Base-by-base conservation (phyloP, 148 eudicot species). In the Pharnaceum exiguum region DNA sequence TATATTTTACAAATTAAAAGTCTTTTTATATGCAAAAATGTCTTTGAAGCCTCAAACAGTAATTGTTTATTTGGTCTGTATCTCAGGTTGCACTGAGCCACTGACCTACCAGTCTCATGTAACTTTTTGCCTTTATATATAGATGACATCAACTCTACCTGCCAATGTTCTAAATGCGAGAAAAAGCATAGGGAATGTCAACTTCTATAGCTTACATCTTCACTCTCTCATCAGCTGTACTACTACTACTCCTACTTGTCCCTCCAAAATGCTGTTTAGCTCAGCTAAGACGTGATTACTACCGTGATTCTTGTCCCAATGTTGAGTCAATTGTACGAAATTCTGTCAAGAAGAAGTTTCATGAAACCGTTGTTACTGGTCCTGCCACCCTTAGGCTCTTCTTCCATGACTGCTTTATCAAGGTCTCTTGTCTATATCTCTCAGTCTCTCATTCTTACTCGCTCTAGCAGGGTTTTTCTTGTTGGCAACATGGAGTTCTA, bases 331-430 rank as follows among this genome's bases (percentile, higher is more conserved):
- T 88, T 6, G 96, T 88, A 38, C 77, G 74, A 1, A 49, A 71
- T 3, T 84, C 82, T 0, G 91, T 88, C 5, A 60, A 71, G 55
- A 54, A 39, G n/a, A 82, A 84, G 69, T 55, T 82, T 50, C 74
- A 63, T 38, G 73, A 84, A 67, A 87, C 84, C 2, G 49, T 69
- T 47, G 75, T 76, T 24, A 88, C 96, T 27, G 82, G 71, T 53
- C 82, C 96, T n/a, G 86, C 75, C 29, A 84, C 89, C 43, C 81
- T 88, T 55, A 60, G 91, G 4, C 91, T 88, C 71, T 84, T 79
- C 74, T 88, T 88, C 71, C 91, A 84, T 54, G 96, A 88, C 45
- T 88, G 96, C 47, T 72, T 84, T 25, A 73, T 84, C 49, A 69
- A 77, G 79, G 95, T 84, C 1, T 35, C 36, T 38, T 29, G 95